Conservation (phyloP, 192 early-diverging fungal genomes). For the Coemansia sp. region DNA sequence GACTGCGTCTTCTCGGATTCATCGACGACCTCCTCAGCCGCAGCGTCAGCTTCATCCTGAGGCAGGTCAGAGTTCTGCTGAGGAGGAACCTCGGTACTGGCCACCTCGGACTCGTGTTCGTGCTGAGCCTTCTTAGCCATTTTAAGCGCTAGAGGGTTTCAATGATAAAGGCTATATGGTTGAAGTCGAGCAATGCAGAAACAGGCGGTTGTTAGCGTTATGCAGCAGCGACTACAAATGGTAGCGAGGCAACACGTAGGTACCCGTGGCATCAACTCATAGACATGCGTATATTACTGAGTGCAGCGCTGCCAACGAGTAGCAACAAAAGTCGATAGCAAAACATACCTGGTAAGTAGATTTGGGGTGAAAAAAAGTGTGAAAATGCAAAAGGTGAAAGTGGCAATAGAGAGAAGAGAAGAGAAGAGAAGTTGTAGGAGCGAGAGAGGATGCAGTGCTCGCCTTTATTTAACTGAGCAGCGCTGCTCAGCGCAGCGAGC, state of each 20-base stretch:
- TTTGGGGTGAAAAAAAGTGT: not conserved
- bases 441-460: not conserved
- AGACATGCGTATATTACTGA: not conserved
- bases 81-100: constrained; percentile 81
- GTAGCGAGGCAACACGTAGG: not conserved
- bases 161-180: not conserved
- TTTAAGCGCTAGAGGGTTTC: constrained; percentile 6
- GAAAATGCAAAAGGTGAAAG: not conserved
- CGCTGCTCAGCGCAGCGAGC: not conserved
- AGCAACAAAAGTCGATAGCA: not conserved
- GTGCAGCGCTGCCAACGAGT: not conserved
- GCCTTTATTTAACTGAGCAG: not conserved
- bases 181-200: not conserved
- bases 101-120: constrained; percentile 72
- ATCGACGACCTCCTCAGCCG: constrained; percentile 47
- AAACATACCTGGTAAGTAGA: not conserved
- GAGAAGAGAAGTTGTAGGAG: not conserved
- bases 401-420: not conserved
- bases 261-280: not conserved
- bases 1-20: not conserved
- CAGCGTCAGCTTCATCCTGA: constrained; percentile 94
- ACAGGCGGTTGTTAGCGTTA: not conserved
- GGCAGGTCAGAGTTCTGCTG: constrained; percentile 97
- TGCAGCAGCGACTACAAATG: not conserved
- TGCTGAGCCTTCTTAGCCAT: constrained; percentile 64